Evolutionary conservation across 805 yeast genomes (phyloP), one percentile per base, ranked within the genome.

Genomic region (Kodamaea neixiangensis): DNA sequence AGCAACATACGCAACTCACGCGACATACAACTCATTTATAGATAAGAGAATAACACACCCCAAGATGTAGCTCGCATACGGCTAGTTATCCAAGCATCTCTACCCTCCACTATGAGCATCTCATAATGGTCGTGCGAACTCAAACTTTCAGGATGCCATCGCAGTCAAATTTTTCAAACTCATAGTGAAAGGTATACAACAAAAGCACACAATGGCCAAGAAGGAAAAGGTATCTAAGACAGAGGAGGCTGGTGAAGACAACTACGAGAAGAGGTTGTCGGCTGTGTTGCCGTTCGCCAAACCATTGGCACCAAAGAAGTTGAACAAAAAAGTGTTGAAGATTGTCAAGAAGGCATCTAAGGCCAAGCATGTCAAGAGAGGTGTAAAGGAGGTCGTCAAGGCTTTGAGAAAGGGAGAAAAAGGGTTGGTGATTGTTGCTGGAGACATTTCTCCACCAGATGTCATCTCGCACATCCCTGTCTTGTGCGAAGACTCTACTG

Each of bases 321-420:
- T 93, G 67, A 94, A 94, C 78, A 94, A 94, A 75, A 94, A 93
- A 73, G 86, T 93, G 14, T 81, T 96, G 66, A 94, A 94, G 76
- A 89, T 97, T 42, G 96, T 94, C 57, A 94, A 94, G 81, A 93
- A 90, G 72, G 98, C 99, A 7, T 91, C 98, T 48, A 94, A 94
- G 76, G 96, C 97, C 57, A 94, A 94, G 76, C 97, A 93, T 72
- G 97, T 94, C 61, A 93, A 91, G 76, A 84, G 99, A 75, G 99
- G 99, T 69, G 98, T 94, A 51, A 94, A 94, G 74, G 99, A 94
- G 75, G 99, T 94, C 34, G 98, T 93, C 62, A 94, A 94, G 77
- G 94, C 98, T 18, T 81, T 94, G 57, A 86, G 99, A 78, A 94
- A 94, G 74, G 98, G 98, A 59, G 98, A 92, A 70, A 94, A 94